Percentiles rank a stretch among this genome's conserved stretches.
Conservation (phyloP, 176 grass and related monocot genomes). For the Raddia distichophylla region DNA sequence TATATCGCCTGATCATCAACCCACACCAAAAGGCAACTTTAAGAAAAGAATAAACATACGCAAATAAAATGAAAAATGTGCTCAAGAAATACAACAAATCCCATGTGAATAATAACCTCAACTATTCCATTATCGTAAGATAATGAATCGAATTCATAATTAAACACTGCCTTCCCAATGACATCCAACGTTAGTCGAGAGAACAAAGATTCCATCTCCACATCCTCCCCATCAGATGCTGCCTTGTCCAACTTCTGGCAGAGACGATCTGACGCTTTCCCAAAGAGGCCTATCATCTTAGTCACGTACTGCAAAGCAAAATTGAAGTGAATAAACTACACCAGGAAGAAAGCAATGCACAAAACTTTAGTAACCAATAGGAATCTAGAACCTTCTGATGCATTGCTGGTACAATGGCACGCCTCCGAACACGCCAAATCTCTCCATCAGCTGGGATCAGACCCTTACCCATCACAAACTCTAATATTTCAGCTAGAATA, state of each 20-base stretch:
- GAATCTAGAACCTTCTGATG: conserved; percentile 72
- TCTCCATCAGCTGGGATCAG: conserved; percentile 90
- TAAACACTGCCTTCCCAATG: conserved; percentile 96
- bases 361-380: background rate
- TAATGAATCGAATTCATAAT: conserved; percentile 99
- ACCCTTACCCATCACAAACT: conserved; percentile 96
- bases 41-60: background rate
- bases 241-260: conserved; percentile 85
- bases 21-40: background rate
- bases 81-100: background rate
- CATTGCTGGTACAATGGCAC: conserved; percentile 87
- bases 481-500: conserved; percentile 81
- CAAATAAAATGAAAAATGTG: background rate
- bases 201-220: conserved; percentile 98
- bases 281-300: conserved; percentile 82
- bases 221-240: conserved; percentile 71
- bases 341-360: background rate
- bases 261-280: conserved; percentile 71
- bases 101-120: conserved; percentile 60
- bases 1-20: conserved; percentile 76
- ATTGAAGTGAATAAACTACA: background rate
- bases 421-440: conserved; percentile 88
- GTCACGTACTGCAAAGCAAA: conserved; percentile 67
- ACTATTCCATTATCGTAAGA: conserved; percentile 92
- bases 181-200: conserved; percentile 88